Base-by-base conservation (phyloP, 129 eudicot species). In the Centaurea solstitialis region DNA sequence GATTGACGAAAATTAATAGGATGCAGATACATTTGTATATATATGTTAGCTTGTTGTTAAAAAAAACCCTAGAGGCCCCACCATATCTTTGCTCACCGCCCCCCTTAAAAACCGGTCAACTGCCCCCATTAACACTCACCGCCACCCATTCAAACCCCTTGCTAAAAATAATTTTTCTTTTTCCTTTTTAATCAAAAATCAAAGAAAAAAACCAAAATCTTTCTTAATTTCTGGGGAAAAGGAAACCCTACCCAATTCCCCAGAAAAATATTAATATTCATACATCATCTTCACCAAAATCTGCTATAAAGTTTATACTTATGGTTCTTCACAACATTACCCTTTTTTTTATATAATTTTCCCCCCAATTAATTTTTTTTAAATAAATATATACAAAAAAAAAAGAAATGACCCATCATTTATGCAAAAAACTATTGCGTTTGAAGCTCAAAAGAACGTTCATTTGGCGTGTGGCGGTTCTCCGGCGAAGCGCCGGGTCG, bases 401-500 rank as follows among this genome's bases (percentile, higher is more conserved):
- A 30, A 15, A 53, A 66, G 3, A 66, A 28, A 83, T 86, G 88
- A 65, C 74, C 57, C 86, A 83, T 50, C 86, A 83, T 50, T 70
- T 89, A 53, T 75, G 84, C 72, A 71, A 77, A 38, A 80, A 78
- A 75, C 74, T 70, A 22, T 37, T 70, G 70, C 75, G 82, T 10
- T 72, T 80, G 11, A 72, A 78, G 40, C 72, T 81, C 3, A 84
- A 84, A 65, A 79, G 82, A 68, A 68, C 85, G 0, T 72, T 91
- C 43, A 66, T 88, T 10, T 82, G 88, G 90, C 86, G 89, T 38
- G 79, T 86, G 21, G 70, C 87, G 13, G 33, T 87, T 59, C 81
- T 86, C 80, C 84, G 87, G 41, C 84, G 84, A 39, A 84, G 86
- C 68, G 87, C 85, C 21, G 12, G 85, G 68, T 81, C 90, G 12